Evolutionary conservation across 2,329 filamentous ascomycete species (phyloP).

Genomic region (Aspergillus amoenus): DNA sequence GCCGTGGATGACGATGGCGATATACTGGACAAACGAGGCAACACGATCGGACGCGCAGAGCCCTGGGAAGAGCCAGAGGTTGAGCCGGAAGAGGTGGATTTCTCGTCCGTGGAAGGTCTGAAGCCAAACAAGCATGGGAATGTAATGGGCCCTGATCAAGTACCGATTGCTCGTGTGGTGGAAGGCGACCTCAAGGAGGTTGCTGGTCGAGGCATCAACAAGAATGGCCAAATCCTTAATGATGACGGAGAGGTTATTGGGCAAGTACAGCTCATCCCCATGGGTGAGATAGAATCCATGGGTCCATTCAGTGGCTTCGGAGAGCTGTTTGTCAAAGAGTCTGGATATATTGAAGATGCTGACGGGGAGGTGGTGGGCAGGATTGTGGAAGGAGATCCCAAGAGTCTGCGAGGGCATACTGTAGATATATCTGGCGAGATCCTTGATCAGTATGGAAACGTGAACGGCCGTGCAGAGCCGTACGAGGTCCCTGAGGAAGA

Average conservation of each 20-base stretch:
- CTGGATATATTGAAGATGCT: conserved; percentile 67
- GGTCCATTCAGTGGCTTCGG: conserved; percentile 59
- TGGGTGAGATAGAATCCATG: conserved; percentile 55
- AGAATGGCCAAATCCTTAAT: conserved; percentile 56
- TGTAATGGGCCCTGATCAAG: conserved; percentile 53
- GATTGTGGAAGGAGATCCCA: conserved; percentile 68
- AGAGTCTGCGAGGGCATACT: conserved; percentile 67
- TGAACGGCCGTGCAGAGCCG: conserved; percentile 58
- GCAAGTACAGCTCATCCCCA: conserved; percentile 58
- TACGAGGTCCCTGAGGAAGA: conserved; percentile 53
- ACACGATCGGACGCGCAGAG: conserved; percentile 59
- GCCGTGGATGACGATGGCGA: conserved; percentile 64
- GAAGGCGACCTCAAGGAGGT: conserved; percentile 59
- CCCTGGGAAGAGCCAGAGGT: conserved; percentile 49
- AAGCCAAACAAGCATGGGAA: conserved; percentile 59
- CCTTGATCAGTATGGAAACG: conserved; percentile 69
- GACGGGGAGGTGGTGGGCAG: conserved; percentile 75
- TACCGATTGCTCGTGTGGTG: conserved; percentile 56
- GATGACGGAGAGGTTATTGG: conserved; percentile 55
- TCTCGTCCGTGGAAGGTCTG: conserved; percentile 55
- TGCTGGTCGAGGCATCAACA: conserved; percentile 55
- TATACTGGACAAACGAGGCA: conserved; percentile 61
- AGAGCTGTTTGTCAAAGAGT: conserved; percentile 57
- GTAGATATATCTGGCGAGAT: conserved; percentile 84
- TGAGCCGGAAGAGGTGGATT: conserved; percentile 46